Base-by-base conservation (phyloP, 768 basidiomycete species). In the Lactarius deliciosus region DNA sequence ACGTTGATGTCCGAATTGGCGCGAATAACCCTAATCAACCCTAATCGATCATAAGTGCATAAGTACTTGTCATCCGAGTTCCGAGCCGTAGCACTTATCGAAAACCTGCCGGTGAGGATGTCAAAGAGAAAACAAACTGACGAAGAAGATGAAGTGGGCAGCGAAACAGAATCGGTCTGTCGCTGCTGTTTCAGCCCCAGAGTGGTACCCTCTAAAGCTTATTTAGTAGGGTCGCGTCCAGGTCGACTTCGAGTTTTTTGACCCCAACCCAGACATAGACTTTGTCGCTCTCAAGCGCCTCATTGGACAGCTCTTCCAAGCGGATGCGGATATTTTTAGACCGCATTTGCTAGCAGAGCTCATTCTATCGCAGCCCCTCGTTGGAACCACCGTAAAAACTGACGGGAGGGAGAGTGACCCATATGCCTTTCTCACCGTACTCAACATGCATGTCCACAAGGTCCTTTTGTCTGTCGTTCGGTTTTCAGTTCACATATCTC, bases 241-340 rank as follows among this genome's bases (percentile, higher is more conserved):
- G 76, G 89, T 96, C 70, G 89, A 90, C 73, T 98, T 98, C 73
- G 94, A 97, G 70, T 98, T 97, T 75, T 96, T 92, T 82, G 89
- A 92, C 75, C 87, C 92, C 7, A 89, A 91, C 70, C 86, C 91
- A 3, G 82, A 75, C 30, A 77, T 92, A 72, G 96, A 98, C 78
- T 97, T 90, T 74, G 87, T 91, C 69, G 93, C 95, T 2, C 80
- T 96, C 73, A 91, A 92, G 63, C 84, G 91, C 0, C 82, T 93
- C 1, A 75, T 90, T 16, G 73, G 74, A 0, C 91, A 92, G 75
- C 85, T 91, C 32, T 87, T 93, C 70, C 82, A 86, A 30, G 77
- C 80, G 45, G 96, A 98, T 74, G 87, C 92, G 0, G 86, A 90
- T 57, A 73, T 78, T 7, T 79, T 99, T 43, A 80, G 89, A 70